Percentiles rank a stretch among this genome's conserved stretches.
Evolutionary conservation across 2,329 filamentous ascomycete genomes (phyloP).

Genomic region (Orbilia oligospora): DNA sequence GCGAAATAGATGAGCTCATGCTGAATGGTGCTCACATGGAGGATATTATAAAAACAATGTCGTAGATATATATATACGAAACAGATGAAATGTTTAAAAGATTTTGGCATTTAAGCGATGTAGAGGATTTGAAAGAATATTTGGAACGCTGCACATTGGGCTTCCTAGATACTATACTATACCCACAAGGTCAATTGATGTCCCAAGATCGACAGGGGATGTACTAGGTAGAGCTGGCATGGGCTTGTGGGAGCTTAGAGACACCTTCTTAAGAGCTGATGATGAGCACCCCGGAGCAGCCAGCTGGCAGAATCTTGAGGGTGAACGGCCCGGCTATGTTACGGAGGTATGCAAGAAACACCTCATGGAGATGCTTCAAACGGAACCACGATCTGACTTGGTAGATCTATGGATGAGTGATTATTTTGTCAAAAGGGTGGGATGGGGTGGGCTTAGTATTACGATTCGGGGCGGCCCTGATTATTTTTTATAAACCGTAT

Average conservation of each 20-base stretch:
- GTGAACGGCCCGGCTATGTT: not conserved
- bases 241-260: not conserved
- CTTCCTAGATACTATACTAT: not conserved
- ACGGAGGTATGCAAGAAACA: not conserved
- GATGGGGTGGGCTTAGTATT: not conserved
- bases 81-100: not conserved
- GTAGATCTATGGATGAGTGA: not conserved
- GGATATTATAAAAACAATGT: not conserved
- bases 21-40: not conserved
- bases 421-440: slow-evolving; percentile 1
- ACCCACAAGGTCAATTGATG: not conserved
- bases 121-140: not conserved
- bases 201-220: not conserved
- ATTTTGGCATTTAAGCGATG: not conserved
- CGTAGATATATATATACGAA: not conserved
- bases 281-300: not conserved
- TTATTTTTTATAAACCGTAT: not conserved
- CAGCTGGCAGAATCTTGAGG: not conserved
- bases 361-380: not conserved
- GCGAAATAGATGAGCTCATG: not conserved
- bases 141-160: not conserved
- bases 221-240: not conserved
- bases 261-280: not conserved
- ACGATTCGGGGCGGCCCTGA: too few relatives aligned
- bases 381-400: not conserved